phyloP scores from a whole-genome alignment of 306 rosid genomes.

The Lathyrus aphaca region DNA sequence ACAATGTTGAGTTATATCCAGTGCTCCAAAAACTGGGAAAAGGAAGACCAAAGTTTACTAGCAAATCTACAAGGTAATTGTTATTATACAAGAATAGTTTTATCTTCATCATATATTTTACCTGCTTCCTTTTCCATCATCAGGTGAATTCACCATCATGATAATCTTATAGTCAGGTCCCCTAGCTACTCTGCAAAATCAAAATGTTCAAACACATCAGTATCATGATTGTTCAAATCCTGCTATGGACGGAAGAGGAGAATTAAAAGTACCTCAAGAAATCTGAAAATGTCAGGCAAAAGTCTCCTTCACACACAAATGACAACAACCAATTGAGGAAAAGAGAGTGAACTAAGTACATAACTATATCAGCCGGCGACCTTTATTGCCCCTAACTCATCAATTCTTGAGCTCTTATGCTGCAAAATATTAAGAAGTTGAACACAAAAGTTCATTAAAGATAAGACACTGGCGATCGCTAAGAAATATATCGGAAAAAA shows the following conservation, averaged over 20 bases:
- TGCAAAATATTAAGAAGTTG: conserved; percentile 47
- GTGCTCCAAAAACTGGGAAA: conserved; percentile 50
- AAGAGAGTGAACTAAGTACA: conserved; percentile 54
- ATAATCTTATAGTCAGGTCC: conserved; percentile 59
- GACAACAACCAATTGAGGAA: conserved; percentile 66
- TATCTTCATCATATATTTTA: conserved; percentile 53
- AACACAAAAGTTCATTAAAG: conserved; percentile 34
- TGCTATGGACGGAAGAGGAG: conserved; percentile 13
- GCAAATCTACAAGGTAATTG: conserved; percentile 46
- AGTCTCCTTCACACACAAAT: conserved; percentile 63
- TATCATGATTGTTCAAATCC: not conserved
- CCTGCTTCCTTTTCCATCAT: conserved; percentile 59
- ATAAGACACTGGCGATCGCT: conserved; percentile 15
- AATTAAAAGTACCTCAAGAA: conserved; percentile 67
- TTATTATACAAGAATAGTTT: conserved; percentile 57
- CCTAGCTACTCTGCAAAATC: conserved; percentile 66
- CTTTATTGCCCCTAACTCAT: conserved; percentile 82
- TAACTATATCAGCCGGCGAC: conserved; percentile 77
- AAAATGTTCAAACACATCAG: conserved; percentile 25
- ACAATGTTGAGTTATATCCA: conserved; percentile 48
- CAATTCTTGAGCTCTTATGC: conserved; percentile 91
- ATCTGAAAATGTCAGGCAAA: conserved; percentile 54
- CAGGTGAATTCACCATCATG: conserved; percentile 77
- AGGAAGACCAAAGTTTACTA: conserved; percentile 44
- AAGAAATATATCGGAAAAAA: conserved; percentile 24